Evolutionary conservation across 2,329 filamentous ascomycete genomes (phyloP).

Genomic region (Zasmidium citrigriseum): DNA sequence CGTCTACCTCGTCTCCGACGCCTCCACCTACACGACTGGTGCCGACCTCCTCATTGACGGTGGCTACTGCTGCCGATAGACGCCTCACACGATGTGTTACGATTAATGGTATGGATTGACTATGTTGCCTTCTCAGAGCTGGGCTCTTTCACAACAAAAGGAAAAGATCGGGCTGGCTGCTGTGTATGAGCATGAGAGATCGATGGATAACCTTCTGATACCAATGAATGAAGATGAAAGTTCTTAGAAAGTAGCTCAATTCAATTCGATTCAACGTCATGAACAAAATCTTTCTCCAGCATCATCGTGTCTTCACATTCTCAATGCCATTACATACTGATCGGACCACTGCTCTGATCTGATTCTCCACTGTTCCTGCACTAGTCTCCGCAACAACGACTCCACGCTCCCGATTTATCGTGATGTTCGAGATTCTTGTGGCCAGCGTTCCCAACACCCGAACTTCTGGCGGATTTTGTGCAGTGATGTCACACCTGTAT

Average conservation of each 20-base stretch:
- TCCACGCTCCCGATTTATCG: not conserved
- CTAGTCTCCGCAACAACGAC: not conserved
- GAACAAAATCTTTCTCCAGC: not conserved
- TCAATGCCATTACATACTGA: too few relatives aligned
- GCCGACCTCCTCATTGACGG: constrained; percentile 54
- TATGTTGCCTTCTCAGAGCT: not conserved
- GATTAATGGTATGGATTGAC: not conserved
- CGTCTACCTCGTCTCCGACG: constrained; percentile 9
- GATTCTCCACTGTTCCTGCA: not conserved
- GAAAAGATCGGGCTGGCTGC: not conserved
- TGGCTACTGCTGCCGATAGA: constrained; percentile 45
- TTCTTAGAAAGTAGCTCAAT: not conserved
- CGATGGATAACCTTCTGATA: not conserved
- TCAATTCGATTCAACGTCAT: not conserved
- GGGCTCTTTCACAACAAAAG: not conserved
- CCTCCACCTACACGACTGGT: constrained; percentile 51
- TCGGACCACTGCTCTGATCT: too few relatives aligned
- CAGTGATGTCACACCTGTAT: not conserved
- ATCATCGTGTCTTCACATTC: not conserved
- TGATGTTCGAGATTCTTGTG: not conserved
- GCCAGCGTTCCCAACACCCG: too few relatives aligned
- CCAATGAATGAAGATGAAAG: not conserved
- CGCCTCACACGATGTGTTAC: constrained; percentile 7
- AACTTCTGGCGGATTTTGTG: not conserved
- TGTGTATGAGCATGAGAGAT: not conserved